phyloP scores from a whole-genome alignment of 352 stramenopile species.

The Phytophthora pisi region DNA sequence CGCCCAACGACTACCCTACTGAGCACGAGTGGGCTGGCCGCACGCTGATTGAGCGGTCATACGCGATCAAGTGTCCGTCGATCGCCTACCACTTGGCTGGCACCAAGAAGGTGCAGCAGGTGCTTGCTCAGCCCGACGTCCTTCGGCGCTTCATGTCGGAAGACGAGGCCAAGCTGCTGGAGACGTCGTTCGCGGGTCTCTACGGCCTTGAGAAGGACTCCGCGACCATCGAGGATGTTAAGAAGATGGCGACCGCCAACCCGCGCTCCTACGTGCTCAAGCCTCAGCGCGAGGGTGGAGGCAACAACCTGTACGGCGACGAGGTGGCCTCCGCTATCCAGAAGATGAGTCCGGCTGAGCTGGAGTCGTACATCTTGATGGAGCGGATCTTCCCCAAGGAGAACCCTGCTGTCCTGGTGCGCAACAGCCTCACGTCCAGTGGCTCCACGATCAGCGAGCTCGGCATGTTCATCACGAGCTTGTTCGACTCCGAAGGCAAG shows the following conservation, averaged over 20 bases:
- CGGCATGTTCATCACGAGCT: conserved; percentile 93
- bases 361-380: conserved; percentile 96
- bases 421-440: conserved; percentile 68
- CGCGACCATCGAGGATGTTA: conserved; percentile 66
- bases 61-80: conserved; percentile 95
- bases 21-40: conserved; percentile 91
- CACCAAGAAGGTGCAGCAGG: conserved; percentile 99
- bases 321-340: conserved; percentile 89
- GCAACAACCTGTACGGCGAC: conserved; percentile 98
- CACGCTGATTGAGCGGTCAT: conserved; percentile 89
- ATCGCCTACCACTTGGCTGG: conserved; percentile 97
- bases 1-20: conserved; percentile 94
- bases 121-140: conserved; percentile 82
- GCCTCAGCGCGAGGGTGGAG: conserved; percentile 97
- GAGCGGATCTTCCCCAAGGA: conserved; percentile 94
- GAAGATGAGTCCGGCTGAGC: conserved; percentile 70
- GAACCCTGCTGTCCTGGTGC: conserved; percentile 78
- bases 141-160: conserved; percentile 92
- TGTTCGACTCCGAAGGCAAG: conserved; percentile 72
- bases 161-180: conserved; percentile 69
- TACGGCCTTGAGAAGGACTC: conserved; percentile 93
- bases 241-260: conserved; percentile 72
- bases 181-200: conserved; percentile 94
- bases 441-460: conserved; percentile 95
- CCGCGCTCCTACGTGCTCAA: conserved; percentile 94